A percentile compares a stretch with the other conserved stretches of the same genome.
These are phyloP conservation scores for Epicoccum nigrum DNA, from an alignment of 2,329 filamentous ascomycete genomes.

Conservation along the genomic window DNA sequence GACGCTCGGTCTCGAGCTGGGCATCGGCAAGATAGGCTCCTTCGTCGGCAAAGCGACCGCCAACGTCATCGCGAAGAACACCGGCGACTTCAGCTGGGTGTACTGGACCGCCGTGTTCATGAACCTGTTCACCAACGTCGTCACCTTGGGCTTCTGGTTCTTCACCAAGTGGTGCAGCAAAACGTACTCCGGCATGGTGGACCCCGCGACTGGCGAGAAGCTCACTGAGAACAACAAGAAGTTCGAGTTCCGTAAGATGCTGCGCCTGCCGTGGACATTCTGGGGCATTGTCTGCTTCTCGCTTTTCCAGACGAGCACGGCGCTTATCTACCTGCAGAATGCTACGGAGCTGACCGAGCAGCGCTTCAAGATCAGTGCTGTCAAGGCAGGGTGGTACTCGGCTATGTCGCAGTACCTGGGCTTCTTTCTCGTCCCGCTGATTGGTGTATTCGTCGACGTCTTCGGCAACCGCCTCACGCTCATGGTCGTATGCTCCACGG, in stretches of 20 bases:
- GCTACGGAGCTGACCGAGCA: conserved; percentile 67
- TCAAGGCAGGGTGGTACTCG: conserved; percentile 67
- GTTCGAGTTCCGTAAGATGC: conserved; percentile 62
- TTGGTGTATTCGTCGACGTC: conserved; percentile 64
- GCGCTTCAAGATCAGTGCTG: conserved; percentile 60
- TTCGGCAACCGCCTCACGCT: conserved; percentile 60
- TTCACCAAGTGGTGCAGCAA: conserved; percentile 61
- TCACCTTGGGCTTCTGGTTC: conserved; percentile 60
- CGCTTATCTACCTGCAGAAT: conserved; percentile 62
- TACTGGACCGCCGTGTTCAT: conserved; percentile 68
- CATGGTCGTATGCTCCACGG: conserved; percentile 54
- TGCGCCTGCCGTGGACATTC: conserved; percentile 65
- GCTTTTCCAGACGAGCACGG: conserved; percentile 64
- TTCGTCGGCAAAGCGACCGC: conserved; percentile 67
- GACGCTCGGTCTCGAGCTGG: conserved; percentile 65
- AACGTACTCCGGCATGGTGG: conserved; percentile 55
- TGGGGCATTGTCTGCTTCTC: conserved; percentile 63
- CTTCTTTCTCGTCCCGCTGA: conserved; percentile 64
- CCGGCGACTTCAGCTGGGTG: conserved; percentile 66
- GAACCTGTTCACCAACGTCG: conserved; percentile 67
- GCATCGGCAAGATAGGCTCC: conserved; percentile 65
- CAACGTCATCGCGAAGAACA: conserved; percentile 64
- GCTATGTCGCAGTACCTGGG: conserved; percentile 60
- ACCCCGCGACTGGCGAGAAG: conserved; percentile 64
- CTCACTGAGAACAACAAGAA: conserved; percentile 66